Evolutionary conservation across 2,329 filamentous ascomycete genomes (phyloP), one percentile per base, ranked within the genome.

Genomic region (Apiospora marii): DNA sequence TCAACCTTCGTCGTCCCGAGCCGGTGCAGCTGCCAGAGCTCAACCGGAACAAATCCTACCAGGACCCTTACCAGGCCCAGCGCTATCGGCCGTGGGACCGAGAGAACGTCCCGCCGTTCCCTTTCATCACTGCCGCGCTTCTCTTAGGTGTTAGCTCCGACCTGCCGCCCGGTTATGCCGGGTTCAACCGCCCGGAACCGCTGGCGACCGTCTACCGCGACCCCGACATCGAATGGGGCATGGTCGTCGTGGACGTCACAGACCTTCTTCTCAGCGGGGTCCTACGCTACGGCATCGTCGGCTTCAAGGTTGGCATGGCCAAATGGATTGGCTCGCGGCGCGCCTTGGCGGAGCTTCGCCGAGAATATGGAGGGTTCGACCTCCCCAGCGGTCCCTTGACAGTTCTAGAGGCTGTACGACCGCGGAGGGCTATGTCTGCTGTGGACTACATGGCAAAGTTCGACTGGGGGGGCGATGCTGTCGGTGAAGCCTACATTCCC

Each of bases 231-330:
- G 74, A 76, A 49, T 77, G 75, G 75, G 75, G 75, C 14, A 77
- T 77, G 75, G 75, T 75, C 19, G 70, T 77, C 24, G 22, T 76
- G n/a, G 74, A 77, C 43, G 75, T 76, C 61, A 77, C 75, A 4
- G 70, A 77, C 19, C 64, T 75, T 14, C 4, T 37, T 37, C 16
- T 22, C 0, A n/a, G 58, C 58, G 53, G 53, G 44, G 48, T 61
- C 8, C 37, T 76, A 37, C 69, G 74, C 3, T 76, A 76, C 67
- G 74, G 75, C 27, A 76, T 76, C 49, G 75, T 76, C 37, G 75
- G 75, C 41, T 76, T 76, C 70, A 16, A 67, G 6, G 71, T 76
- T n/a, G n/a, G 67, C 43, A 70, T 37, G 51, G 74, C 74, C 30
- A 75, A 64, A 46, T 73, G 74, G 51, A 58, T 58, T 30, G 51